Percentiles rank a stretch among this genome's conserved stretches.
Conservation (phyloP, 805 yeast genomes). For the Ogataea henricii region DNA sequence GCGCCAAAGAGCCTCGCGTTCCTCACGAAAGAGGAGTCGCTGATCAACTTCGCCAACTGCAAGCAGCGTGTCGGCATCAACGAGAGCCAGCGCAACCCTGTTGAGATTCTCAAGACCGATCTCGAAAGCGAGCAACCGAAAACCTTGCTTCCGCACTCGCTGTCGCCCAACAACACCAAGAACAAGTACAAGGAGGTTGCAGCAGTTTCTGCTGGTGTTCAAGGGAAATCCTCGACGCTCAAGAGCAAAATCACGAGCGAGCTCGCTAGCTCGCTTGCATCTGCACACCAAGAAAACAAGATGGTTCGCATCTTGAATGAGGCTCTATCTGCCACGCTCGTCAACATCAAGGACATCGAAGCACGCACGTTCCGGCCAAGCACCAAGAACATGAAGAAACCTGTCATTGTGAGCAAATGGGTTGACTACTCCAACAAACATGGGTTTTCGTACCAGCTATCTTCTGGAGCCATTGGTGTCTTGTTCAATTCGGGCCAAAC, state of each 20-base stretch:
- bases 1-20: constrained; percentile 59
- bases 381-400: constrained; percentile 41
- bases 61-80: constrained; percentile 62
- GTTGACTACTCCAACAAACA: constrained; percentile 96
- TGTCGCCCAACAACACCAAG: constrained; percentile 91
- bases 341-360: constrained; percentile 31
- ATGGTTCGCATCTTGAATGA: constrained; percentile 31
- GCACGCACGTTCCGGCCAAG: constrained; percentile 19
- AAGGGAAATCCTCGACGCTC: constrained; percentile 21
- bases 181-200: constrained; percentile 77
- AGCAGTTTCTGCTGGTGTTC: constrained; percentile 20
- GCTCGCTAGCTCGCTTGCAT: constrained; percentile 21
- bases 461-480: constrained; percentile 89
- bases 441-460: constrained; percentile 91
- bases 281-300: constrained; percentile 31
- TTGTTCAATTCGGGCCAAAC: constrained; percentile 84
- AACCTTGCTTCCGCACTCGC: constrained; percentile 78
- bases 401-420: constrained; percentile 88
- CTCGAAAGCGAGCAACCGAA: constrained; percentile 67
- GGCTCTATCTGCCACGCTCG: constrained; percentile 30
- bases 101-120: constrained; percentile 68
- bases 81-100: constrained; percentile 56
- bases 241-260: constrained; percentile 31
- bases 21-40: constrained; percentile 61
- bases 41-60: constrained; percentile 64